These are phyloP conservation scores for Leishmania arabica DNA, from an alignment of 208 protist species.

Conservation along the genomic window DNA sequence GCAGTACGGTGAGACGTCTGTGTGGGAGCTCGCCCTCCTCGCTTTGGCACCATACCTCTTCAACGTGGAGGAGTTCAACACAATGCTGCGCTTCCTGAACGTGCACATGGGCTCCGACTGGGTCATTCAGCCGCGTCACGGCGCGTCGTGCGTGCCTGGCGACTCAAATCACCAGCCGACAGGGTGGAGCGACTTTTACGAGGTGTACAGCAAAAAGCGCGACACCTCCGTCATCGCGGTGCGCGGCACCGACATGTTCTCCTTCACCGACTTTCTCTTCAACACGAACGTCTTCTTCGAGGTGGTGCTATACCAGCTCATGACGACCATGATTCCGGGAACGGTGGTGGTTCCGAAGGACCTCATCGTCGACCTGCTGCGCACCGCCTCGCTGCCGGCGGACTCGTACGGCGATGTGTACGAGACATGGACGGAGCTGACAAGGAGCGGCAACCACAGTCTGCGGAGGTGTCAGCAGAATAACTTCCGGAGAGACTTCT, in stretches of 20 bases:
- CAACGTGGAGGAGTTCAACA: slow-evolving; percentile 50
- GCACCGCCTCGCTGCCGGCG: slow-evolving; percentile 52
- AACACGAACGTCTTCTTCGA: slow-evolving; percentile 85
- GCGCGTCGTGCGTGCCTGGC: slow-evolving; percentile 37
- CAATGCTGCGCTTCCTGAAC: slow-evolving; percentile 74
- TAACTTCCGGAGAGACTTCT: slow-evolving; percentile 83
- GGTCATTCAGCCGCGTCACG: slow-evolving; percentile 58
- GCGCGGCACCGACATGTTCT: slow-evolving; percentile 77
- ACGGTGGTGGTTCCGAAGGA: slow-evolving; percentile 59
- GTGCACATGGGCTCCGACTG: slow-evolving; percentile 65
- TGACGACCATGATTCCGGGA: slow-evolving; percentile 64
- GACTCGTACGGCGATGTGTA: slow-evolving; percentile 16
- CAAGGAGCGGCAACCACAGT: slow-evolving; percentile 39
- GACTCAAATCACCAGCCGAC: slow-evolving; percentile 62
- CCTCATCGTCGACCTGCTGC: slow-evolving; percentile 59
- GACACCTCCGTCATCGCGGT: slow-evolving; percentile 69
- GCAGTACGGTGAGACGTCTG: slow-evolving; percentile 58
- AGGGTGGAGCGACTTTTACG: slow-evolving; percentile 67
- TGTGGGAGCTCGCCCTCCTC: slow-evolving; percentile 75
- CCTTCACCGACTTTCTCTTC: slow-evolving; percentile 72
- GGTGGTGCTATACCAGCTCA: slow-evolving; percentile 70
- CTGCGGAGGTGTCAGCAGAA: slow-evolving; percentile 67
- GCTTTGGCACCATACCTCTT: slow-evolving; percentile 68
- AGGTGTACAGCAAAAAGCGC: slow-evolving; percentile 66
- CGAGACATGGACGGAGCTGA: slow-evolving; percentile 21